Evolutionary conservation across 2,329 filamentous ascomycete species (phyloP), one percentile per base, ranked within the genome.

Genomic region (Daldinia sp.): DNA sequence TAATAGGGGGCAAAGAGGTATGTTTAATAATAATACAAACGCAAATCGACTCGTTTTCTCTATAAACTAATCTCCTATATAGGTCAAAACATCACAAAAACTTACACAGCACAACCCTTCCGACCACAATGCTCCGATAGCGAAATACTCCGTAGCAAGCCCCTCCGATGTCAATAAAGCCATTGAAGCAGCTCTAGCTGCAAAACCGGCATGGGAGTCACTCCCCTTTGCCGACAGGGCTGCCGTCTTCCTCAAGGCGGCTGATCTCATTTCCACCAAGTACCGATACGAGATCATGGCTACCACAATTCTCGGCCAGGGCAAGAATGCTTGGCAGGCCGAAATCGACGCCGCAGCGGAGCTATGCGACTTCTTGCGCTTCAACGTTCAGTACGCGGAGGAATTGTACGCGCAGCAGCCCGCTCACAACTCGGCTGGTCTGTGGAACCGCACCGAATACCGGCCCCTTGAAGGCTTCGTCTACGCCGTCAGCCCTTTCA

Each of bases 321-420:
- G 96, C 76, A 98, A 98, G 88, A 98, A 98, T 80, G 93, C 93
- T 54, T 98, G 94, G 94, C 95, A 99, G 82, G 95, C 96, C n/a
- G 95, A 99, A 86, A 98, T 98, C 72, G 95, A 98, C 81, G 88
- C 94, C 42, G 95, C 95, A 18, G 95, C 95, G 7, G 96, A 99
- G 85, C 83, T 97, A 74, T 91, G 89, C 74, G 95, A 99, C 80
- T 98, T 98, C 82, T 84, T 98, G 79, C 89, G 94, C 78, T 97
- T 98, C 85, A 96, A 96, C 78, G 95, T 98, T 60, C 90, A 94
- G 80, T 98, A 96, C 78, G 95, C 95, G 30, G 91, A 97, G 82
- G 93, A 98, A 79, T 84, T 97, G 63, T 97, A 98, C 79, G 88
- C 89, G 41, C 90, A 93, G 78, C 96, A 99, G 82, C 95, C 95